These are phyloP conservation scores for Psilocybe cyanescens DNA, from an alignment of 768 basidiomycete genomes.

Conservation along the genomic window DNA sequence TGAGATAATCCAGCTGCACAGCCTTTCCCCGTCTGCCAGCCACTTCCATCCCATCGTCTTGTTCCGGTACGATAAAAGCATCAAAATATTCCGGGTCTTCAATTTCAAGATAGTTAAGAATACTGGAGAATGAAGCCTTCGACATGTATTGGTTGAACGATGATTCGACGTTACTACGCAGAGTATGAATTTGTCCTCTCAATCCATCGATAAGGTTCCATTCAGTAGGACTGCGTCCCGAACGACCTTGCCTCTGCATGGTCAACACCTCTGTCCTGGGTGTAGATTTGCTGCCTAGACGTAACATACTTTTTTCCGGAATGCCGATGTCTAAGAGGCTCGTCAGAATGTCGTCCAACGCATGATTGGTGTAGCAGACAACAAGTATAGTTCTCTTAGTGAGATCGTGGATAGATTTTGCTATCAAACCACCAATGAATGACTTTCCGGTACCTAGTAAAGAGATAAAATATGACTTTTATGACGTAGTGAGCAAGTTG, in stretches of 20 bases:
- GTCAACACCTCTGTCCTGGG: conserved; percentile 46
- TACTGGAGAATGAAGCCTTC: neutral
- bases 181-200: conserved; percentile 27
- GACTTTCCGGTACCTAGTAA: conserved; percentile 72
- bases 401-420: conserved; percentile 58
- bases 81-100: conserved; percentile 44
- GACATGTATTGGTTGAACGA: conserved; percentile 29
- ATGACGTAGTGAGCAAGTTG: conserved; percentile 33
- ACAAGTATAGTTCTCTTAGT: conserved; percentile 59
- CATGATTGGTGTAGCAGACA: conserved; percentile 77
- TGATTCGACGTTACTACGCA: neutral
- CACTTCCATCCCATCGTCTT: conserved; percentile 45
- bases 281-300: conserved; percentile 63
- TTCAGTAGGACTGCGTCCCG: conserved; percentile 23
- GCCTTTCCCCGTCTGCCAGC: conserved; percentile 44
- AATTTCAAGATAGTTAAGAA: conserved; percentile 53
- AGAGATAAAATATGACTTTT: neutral
- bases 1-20: conserved; percentile 42
- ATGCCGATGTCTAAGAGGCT: conserved; percentile 67
- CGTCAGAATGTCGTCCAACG: conserved; percentile 70
- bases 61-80: conserved; percentile 46
- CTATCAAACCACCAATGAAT: conserved; percentile 70
- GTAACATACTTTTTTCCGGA: conserved; percentile 48
- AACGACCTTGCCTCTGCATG: conserved; percentile 41
- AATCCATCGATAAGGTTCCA: conserved; percentile 46